These are phyloP conservation scores for Solioccasus polychromus DNA, from an alignment of 768 basidiomycete species.

Conservation along the genomic window DNA sequence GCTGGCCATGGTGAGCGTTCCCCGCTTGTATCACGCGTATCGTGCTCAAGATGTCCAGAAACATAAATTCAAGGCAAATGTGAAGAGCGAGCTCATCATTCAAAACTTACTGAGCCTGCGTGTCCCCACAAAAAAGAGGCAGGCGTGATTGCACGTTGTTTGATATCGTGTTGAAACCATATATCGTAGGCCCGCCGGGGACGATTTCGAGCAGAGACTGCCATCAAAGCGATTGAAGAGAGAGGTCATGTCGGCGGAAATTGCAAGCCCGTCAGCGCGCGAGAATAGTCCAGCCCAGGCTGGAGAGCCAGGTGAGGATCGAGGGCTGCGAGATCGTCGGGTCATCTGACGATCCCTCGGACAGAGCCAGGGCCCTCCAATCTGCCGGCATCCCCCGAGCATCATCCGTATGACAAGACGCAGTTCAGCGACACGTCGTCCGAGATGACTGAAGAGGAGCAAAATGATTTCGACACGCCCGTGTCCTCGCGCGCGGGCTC, in stretches of 20 bases:
- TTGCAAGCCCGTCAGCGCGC: not conserved
- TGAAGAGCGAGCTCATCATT: constrained; percentile 26
- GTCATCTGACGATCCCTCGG: no score
- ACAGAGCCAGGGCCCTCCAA: no score
- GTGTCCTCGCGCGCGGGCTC: no score
- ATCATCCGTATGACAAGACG: no score
- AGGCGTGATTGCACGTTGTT: no score
- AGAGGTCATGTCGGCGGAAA: not conserved
- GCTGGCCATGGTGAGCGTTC: constrained; percentile 21
- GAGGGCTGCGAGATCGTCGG: no score
- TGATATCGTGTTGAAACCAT: not conserved
- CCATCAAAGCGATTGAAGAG: constrained; percentile 15
- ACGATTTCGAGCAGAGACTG: constrained; percentile 7
- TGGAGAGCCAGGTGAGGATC: no score
- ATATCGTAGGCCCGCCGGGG: constrained; percentile 5
- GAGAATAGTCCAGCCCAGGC: no score
- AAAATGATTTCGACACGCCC: not conserved
- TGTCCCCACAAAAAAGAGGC: no score
- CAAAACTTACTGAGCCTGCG: constrained; percentile 12
- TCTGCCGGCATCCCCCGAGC: no score
- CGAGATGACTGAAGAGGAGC: constrained; percentile 21
- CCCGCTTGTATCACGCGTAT: no score
- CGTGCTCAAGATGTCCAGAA: constrained; percentile 16
- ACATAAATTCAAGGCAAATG: constrained; percentile 23
- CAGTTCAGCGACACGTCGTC: not conserved